phyloP scores from a whole-genome alignment of 2,329 filamentous ascomycete genomes.

The Dactylellina sp. region DNA sequence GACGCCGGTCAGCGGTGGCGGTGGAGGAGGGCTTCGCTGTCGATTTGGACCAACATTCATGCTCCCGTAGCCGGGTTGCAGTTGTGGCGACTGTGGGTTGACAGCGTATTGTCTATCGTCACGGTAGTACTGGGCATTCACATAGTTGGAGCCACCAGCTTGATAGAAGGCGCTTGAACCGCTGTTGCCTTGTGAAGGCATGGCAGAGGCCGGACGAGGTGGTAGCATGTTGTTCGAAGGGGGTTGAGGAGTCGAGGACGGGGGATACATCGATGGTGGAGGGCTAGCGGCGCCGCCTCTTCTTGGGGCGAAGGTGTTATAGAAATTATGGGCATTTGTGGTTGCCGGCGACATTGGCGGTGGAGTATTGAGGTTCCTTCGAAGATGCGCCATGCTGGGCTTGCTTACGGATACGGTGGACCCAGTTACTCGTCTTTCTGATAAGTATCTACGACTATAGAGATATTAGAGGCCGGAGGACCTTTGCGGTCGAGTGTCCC shows the following conservation, averaged over 20 bases:
- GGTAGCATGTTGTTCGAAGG: slow-evolving; percentile 24
- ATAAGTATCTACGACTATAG: slow-evolving; percentile 2
- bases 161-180: slow-evolving; percentile 42
- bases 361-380: slow-evolving; percentile 50
- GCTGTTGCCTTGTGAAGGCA: slow-evolving; percentile 34
- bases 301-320: slow-evolving; percentile 53
- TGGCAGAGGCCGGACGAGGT: slow-evolving; percentile 47
- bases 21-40: slow-evolving; percentile 16
- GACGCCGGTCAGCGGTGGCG: slow-evolving; percentile 14
- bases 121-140: slow-evolving; percentile 55
- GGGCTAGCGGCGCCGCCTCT: slow-evolving; percentile 33
- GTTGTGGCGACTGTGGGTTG: slow-evolving; percentile 35
- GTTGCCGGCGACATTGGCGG: slow-evolving; percentile 55
- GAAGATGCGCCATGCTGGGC: slow-evolving; percentile 47
- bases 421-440: neutral
- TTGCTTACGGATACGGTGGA: neutral
- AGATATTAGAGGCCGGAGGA: neutral
- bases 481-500: neutral
- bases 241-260: slow-evolving; percentile 8
- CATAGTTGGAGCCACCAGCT: slow-evolving; percentile 30
- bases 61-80: slow-evolving; percentile 41
- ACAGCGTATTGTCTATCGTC: slow-evolving; percentile 35
- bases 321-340: slow-evolving; percentile 53
- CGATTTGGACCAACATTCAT: slow-evolving; percentile 49
- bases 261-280: slow-evolving; percentile 48